phyloP scores from a whole-genome alignment of 1,139 yeast species.

The Debaryomyces coudertii region DNA sequence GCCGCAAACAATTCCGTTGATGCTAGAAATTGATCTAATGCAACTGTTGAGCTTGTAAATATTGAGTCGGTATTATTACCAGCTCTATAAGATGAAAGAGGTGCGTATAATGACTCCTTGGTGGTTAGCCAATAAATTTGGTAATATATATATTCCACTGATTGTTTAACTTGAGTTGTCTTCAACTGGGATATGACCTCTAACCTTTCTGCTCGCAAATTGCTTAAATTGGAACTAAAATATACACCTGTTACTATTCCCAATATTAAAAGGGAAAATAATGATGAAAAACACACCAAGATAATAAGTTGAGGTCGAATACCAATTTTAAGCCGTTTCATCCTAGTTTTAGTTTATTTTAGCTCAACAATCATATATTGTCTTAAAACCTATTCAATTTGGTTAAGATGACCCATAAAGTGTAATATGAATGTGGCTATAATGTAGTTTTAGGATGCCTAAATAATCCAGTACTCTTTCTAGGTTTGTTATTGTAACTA shows the following conservation, averaged over 20 bases:
- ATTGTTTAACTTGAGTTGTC: conserved; percentile 76
- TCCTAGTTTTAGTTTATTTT: conserved; percentile 13
- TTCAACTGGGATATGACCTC: conserved; percentile 80
- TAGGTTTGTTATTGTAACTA: background rate
- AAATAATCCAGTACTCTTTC: background rate
- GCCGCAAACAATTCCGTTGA: conserved; percentile 66
- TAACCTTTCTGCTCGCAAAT: conserved; percentile 68
- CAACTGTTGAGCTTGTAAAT: conserved; percentile 42
- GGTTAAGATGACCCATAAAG: conserved; percentile 3
- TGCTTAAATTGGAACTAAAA: conserved; percentile 64
- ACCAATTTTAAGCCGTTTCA: conserved; percentile 53
- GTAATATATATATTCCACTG: conserved; percentile 62
- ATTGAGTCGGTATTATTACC: conserved; percentile 62
- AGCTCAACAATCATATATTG: background rate
- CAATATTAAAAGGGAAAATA: conserved; percentile 71
- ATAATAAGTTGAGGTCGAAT: conserved; percentile 74
- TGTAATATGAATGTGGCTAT: background rate
- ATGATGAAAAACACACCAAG: conserved; percentile 76
- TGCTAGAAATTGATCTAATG: conserved; percentile 61
- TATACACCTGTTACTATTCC: conserved; percentile 83
- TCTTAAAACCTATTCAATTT: background rate
- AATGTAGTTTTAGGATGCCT: background rate
- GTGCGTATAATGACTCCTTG: conserved; percentile 59
- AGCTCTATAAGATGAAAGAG: conserved; percentile 66
- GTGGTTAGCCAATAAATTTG: conserved; percentile 73